Conservation (phyloP, 768 basidiomycete species). For the Macrolepiota fuliginosa region DNA sequence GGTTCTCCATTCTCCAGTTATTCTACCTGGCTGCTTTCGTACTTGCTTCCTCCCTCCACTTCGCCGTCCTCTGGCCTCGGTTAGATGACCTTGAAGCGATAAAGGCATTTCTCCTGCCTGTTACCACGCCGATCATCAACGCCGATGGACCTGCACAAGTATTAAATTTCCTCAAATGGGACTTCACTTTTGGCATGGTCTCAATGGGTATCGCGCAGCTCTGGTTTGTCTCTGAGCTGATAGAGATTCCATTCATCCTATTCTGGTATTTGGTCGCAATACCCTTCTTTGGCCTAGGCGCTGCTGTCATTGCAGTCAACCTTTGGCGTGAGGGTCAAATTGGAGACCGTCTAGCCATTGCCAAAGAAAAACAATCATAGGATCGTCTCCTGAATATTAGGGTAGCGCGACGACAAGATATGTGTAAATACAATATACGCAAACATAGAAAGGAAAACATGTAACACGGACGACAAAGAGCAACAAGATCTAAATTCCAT, state of each 20-base stretch:
- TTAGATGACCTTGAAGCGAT: slow-evolving; percentile 28
- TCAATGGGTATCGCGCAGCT: slow-evolving; percentile 43
- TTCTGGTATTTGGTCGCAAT: slow-evolving; percentile 43
- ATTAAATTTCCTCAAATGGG: slow-evolving; percentile 52
- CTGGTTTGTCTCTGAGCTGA: slow-evolving; percentile 41
- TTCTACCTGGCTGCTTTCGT: slow-evolving; percentile 41
- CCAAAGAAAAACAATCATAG: slow-evolving; percentile 9
- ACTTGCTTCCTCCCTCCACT: slow-evolving; percentile 38
- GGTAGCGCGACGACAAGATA: slow-evolving; percentile 9
- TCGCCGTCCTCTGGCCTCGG: slow-evolving; percentile 36
- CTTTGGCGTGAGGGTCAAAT: slow-evolving; percentile 45
- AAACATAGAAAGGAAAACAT: slow-evolving; percentile 11
- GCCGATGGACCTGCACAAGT: slow-evolving; percentile 25
- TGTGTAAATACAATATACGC: slow-evolving; percentile 9
- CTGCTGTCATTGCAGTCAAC: slow-evolving; percentile 43
- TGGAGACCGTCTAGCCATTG: slow-evolving; percentile 5
- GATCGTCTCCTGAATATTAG: background rate
- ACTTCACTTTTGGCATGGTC: slow-evolving; percentile 35
- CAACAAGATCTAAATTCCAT: background rate
- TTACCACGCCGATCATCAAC: slow-evolving; percentile 25
- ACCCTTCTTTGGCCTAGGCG: slow-evolving; percentile 47
- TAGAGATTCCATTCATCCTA: slow-evolving; percentile 31
- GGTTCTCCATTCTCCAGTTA: slow-evolving; percentile 32
- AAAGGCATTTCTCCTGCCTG: slow-evolving; percentile 35
- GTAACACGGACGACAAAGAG: background rate